A percentile compares a stretch with the other conserved stretches of the same genome.
Evolutionary conservation across 345 rosid genomes (phyloP).

Genomic region (Citrus reticulata): DNA sequence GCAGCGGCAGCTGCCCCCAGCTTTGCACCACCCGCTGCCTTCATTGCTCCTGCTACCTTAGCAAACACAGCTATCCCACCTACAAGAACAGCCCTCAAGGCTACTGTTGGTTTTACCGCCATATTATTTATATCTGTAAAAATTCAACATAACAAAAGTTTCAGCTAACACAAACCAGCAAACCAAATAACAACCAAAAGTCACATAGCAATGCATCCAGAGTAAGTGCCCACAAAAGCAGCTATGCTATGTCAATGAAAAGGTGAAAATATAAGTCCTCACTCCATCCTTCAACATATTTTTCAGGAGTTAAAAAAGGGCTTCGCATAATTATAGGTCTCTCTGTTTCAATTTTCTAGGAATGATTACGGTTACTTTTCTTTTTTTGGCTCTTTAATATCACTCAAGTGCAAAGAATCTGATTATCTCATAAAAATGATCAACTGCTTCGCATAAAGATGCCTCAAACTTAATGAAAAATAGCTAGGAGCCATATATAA

Average conservation of each 20-base stretch:
- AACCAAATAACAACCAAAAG: background rate
- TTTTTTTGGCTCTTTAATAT: background rate
- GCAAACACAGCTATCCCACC: constrained; percentile 82
- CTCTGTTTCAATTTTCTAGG: background rate
- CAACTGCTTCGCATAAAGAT: too few species aligned
- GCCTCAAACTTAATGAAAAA: background rate
- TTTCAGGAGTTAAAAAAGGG: background rate
- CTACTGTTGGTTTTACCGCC: constrained; percentile 88
- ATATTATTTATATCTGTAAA: constrained; percentile 34
- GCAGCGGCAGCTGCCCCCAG: constrained; percentile 86
- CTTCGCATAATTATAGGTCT: background rate
- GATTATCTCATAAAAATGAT: background rate
- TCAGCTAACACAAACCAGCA: background rate
- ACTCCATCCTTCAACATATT: background rate
- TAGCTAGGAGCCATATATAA: background rate
- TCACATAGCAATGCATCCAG: background rate
- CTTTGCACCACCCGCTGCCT: constrained; percentile 87
- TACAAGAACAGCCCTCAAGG: constrained; percentile 72
- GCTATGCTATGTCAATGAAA: background rate
- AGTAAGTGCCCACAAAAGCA: background rate
- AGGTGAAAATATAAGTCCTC: background rate
- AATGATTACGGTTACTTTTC: background rate
- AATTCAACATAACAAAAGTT: background rate
- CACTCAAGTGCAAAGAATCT: background rate
- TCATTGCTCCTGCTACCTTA: constrained; percentile 73